Base-by-base conservation (phyloP, 805 yeast species). In the Barnettozyma botsteinii region DNA sequence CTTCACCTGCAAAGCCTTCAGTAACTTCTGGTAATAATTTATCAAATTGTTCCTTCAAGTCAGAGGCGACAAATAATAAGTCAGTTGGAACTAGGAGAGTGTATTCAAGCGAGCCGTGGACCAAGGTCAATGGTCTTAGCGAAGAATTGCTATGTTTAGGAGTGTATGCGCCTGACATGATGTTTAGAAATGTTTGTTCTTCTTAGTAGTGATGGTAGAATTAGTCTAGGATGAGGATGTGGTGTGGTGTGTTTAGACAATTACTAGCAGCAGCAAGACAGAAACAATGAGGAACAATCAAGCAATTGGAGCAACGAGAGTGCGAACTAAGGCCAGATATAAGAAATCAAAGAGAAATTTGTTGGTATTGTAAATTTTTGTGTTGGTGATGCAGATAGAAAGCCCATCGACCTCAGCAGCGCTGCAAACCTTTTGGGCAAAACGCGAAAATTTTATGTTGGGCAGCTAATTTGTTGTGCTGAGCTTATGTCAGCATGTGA, bases 31-130 rank as follows among this genome's bases (percentile, higher is more conserved):
- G 91, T 50, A 93, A 75, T 39, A 64, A 61, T 59, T 85, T 84
- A 56, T 67, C 69, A 62, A 91, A 93, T 64, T 82, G 94, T 50
- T 87, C 89, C 55, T 85, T 84, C 53, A 93, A 73, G 65, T 89
- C 96, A 44, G 91, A 81, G 59, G 85, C 85, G 55, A 80, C 76
- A 55, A 87, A 77, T 58, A 85, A 83, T 40, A 81, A 72, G 41
- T 79, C 75, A 29, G 93, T 79, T 36, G 98, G 96, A 41, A 93
- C 88, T 55, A 89, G 72, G 39, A 91, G 69, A 17, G 91, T 82
- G 62, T 88, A 87, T 69, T 91, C 98, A 42, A 91, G 77, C 15
- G 85, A 67, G 43, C 96, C 97, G 58, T 87, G 95, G 43, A 80
- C 66, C 53, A 93, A 72, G 40, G 80, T 80, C 59, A 93, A 73